Conservation (phyloP, 805 yeast species). For the Saccharomycopsis malanga region DNA sequence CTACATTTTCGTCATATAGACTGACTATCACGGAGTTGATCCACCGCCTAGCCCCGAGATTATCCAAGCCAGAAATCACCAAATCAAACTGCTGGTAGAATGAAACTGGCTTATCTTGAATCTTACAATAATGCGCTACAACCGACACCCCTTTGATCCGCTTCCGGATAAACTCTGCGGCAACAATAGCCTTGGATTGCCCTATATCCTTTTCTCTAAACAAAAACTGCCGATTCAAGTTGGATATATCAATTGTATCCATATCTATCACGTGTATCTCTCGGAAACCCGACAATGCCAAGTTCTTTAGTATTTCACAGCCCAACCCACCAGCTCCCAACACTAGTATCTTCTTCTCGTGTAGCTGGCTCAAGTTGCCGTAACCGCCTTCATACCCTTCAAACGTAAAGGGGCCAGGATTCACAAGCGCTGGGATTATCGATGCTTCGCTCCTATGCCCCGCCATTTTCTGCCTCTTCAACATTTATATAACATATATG, state of each 20-base stretch:
- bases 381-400: constrained; percentile 11
- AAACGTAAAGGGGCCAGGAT: constrained; percentile 17
- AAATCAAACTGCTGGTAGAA: constrained; percentile 65
- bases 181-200: constrained; percentile 56
- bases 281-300: constrained; percentile 62
- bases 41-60: constrained; percentile 87
- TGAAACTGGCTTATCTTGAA: constrained; percentile 54
- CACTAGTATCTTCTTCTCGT: constrained; percentile 32
- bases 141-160: constrained; percentile 42
- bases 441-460: constrained; percentile 2
- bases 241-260: constrained; percentile 77
- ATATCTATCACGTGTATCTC: constrained; percentile 66
- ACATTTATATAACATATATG: no score
- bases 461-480: constrained; percentile 15
- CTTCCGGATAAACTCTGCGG: constrained; percentile 47
- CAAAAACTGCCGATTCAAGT: constrained; percentile 69
- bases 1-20: constrained; percentile 48
- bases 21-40: constrained; percentile 64
- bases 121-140: constrained; percentile 54
- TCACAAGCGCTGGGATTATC: constrained; percentile 1
- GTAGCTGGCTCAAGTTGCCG: constrained; percentile 1
- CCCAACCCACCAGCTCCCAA: constrained; percentile 85
- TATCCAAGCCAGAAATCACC: constrained; percentile 82
- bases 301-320: constrained; percentile 68
- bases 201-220: constrained; percentile 60